A percentile compares a stretch with the other conserved stretches of the same genome.
These are phyloP conservation scores for Melocanna baccifera DNA, from an alignment of 176 grass and related monocot genomes.

Conservation along the genomic window DNA sequence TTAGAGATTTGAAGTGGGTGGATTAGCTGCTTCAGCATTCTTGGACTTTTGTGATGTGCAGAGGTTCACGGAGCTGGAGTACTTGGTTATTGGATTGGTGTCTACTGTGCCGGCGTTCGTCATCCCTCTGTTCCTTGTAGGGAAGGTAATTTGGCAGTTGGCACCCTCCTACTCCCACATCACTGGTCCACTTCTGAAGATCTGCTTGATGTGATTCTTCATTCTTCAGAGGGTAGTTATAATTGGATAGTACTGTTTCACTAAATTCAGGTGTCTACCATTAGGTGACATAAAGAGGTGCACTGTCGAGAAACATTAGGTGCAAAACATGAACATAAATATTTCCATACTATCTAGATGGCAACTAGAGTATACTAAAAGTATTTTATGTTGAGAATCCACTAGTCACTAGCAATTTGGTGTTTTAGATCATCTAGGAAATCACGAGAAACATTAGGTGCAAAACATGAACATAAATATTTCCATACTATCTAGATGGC, in stretches of 20 bases:
- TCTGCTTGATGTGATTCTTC: neutral
- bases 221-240: neutral
- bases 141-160: slow-evolving; percentile 48
- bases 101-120: slow-evolving; percentile 73
- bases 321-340: neutral
- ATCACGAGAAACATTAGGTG: neutral
- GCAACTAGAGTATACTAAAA: neutral
- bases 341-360: neutral
- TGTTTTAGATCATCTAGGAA: neutral
- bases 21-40: neutral
- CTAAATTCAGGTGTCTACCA: neutral
- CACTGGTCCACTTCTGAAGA: neutral
- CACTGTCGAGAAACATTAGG: neutral
- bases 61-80: slow-evolving; percentile 91
- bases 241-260: neutral
- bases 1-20: neutral
- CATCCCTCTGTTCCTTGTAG: slow-evolving; percentile 78
- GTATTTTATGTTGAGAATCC: neutral
- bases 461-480: neutral
- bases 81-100: slow-evolving; percentile 75
- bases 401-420: neutral
- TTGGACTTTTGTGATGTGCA: slow-evolving; percentile 30
- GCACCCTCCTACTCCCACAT: neutral
- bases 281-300: too few relatives aligned
- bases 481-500: neutral